Conservation (phyloP, 768 basidiomycete genomes). For the Mrakia hoshinonis region DNA sequence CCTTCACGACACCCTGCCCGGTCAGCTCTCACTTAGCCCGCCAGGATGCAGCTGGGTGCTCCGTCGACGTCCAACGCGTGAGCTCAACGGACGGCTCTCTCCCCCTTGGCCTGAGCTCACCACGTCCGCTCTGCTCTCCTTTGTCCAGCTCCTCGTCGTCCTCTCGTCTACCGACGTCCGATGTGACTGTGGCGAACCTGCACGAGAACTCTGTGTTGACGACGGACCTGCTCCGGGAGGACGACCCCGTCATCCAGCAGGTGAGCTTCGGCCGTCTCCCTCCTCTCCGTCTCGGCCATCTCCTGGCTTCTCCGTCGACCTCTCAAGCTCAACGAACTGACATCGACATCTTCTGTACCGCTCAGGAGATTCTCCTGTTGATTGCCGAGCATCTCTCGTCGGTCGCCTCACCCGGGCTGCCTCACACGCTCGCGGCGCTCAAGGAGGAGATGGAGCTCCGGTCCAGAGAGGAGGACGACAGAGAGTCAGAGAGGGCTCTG, state of each 20-base stretch:
- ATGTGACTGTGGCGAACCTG: slow-evolving; percentile 1
- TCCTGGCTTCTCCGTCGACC: background rate
- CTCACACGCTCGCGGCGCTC: slow-evolving; percentile 11
- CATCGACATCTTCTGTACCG: too few species aligned
- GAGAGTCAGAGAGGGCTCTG: slow-evolving; percentile 6
- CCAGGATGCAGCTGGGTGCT: too few species aligned
- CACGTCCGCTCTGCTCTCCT: too few species aligned
- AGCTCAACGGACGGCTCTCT: too few species aligned
- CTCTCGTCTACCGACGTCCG: background rate
- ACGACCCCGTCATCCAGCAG: slow-evolving; percentile 5
- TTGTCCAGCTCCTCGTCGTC: too few species aligned
- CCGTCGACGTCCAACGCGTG: too few species aligned
- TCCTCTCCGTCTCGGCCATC: background rate
- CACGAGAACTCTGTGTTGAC: slow-evolving; percentile 6
- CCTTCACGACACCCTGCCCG: too few species aligned
- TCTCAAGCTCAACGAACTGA: background rate
- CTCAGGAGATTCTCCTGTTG: slow-evolving; percentile 16
- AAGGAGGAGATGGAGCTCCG: slow-evolving; percentile 20
- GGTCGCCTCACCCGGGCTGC: background rate
- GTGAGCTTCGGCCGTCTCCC: background rate
- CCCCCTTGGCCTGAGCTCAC: too few species aligned
- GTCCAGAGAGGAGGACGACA: background rate
- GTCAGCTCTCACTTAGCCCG: too few species aligned
- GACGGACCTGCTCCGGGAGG: slow-evolving; percentile 3
- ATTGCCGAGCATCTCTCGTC: slow-evolving; percentile 3